Conservation (phyloP, 352 stramenopile genomes). For the Phytophthora colocasiae region DNA sequence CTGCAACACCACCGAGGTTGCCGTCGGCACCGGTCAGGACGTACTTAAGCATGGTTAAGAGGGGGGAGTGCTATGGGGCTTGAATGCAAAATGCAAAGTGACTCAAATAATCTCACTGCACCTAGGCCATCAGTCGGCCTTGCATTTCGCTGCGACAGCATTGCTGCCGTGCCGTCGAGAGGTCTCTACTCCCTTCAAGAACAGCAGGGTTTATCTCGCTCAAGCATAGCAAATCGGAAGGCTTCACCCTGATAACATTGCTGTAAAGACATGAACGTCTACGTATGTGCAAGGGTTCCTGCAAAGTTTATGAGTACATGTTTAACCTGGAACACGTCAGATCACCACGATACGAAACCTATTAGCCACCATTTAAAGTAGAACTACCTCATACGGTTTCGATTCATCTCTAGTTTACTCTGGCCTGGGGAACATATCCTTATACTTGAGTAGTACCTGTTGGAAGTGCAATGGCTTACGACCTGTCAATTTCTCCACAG, state of each 20-base stretch:
- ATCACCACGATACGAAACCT: too few relatives aligned
- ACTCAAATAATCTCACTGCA: conserved; percentile 11
- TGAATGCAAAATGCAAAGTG: conserved; percentile 1
- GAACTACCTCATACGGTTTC: too few relatives aligned
- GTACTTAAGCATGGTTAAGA: not conserved
- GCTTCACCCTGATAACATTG: not conserved
- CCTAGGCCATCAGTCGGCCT: not conserved
- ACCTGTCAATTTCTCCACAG: conserved; percentile 29
- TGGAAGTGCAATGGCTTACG: conserved; percentile 23
- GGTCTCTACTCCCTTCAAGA: conserved; percentile 8
- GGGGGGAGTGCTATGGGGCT: not conserved
- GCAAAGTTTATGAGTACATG: not conserved
- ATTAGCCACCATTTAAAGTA: too few relatives aligned
- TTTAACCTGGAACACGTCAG: too few relatives aligned
- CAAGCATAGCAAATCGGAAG: conserved; percentile 1
- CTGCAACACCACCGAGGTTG: not conserved
- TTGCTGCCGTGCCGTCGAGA: conserved; percentile 7
- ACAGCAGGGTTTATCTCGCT: not conserved
- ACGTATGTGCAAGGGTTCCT: not conserved
- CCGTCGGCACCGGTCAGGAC: not conserved
- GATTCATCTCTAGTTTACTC: conserved; percentile 3
- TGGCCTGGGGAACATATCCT: conserved; percentile 33
- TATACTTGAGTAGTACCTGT: conserved; percentile 36
- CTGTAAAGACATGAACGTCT: not conserved
- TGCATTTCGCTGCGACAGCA: conserved; percentile 7